Base-by-base conservation (phyloP, 2,329 filamentous ascomycete genomes). In the Gnomoniopsis sp. region DNA sequence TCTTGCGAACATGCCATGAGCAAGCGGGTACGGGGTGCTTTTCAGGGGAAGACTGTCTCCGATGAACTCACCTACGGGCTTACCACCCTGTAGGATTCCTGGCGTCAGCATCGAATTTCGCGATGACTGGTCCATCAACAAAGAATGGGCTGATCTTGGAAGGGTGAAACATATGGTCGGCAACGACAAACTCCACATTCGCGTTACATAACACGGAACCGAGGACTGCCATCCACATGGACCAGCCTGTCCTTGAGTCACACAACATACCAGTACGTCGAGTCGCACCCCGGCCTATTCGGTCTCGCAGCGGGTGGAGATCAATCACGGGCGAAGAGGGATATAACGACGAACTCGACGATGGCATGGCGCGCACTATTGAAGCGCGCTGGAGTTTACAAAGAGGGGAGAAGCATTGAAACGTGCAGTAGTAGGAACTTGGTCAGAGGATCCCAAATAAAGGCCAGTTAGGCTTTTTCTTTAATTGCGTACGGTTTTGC, bases 181-280 rank as follows among this genome's bases (percentile, higher is more conserved):
- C 51, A 47, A 51, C 49, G 11, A 23, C 15, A 33, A 33, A 34
- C 43, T 15, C 48, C 47, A 47, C 47, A n/a, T 51, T 47, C 38
- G 21, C 41, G 48, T 51, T 44, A 44, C 38, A 51, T 11, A 33
- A n/a, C 21, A 30, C 36, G 14, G 30, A 49, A 26, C 15, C 38
- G 36, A 38, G 49, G 21, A 30, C 49, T 15, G 38, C n/a, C 17
- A 38, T 47, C 22, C 11, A 11, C 38, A 41, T 46, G 41, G n/a
- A 51, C 14, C 17, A 19, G 30, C 23, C 48, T 23, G 58, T 59
- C 26, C 57, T 63, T 17, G n/a, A 43, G 10, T 61, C 63, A 19
- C 55, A 57, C 1, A 44, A 53, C 51, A 60, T 60, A 54, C 21
- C 44, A 47, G 14, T 22, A 21, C 41, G 30, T 54, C 50, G 10